Base-by-base conservation (phyloP, 768 basidiomycete species). In the Suillus clintonianus region DNA sequence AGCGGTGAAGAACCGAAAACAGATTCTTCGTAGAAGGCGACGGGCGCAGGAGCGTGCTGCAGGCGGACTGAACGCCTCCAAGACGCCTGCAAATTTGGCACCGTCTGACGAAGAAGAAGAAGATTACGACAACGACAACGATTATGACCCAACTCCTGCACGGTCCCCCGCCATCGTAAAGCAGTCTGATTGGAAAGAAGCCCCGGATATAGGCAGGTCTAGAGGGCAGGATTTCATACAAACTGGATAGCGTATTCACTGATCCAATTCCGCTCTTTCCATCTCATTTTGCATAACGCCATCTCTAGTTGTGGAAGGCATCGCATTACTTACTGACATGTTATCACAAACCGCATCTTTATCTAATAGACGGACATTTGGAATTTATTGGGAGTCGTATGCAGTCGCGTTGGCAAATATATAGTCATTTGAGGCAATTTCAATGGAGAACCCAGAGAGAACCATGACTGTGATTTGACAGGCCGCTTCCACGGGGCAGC, bases 1-100 rank as follows among this genome's bases (percentile, higher is more conserved):
- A 51, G 89, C 88, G 48, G 79, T 94, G 64, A 79, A 86, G 75
- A 87, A 82, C 67, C 78, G 94, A 65, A 93, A 92, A 80, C 90
- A 89, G 82, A 89, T 95, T 54, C 79, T 95, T 67, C 82, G 81
- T 70, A 78, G 91, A 59, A 78, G 92, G 59, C 79, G 88, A 68
- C 81, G 89, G 66, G 92, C 92, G 36, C 84, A 87, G 74, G 91
- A 92, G 77, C 78, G 90, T 19, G 85, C 85, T 0, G 84, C 84
- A 45, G 75, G 75, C 22, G 75, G 76, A 15, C 64, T 76, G 41
- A 69, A 67, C 11, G 19, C 39, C 57, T 65, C 64, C 45, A 77
- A 69, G 69, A 66, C 64, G 42, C 37, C 65, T 64, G 66, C 64
- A 43, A 69, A 67, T 62, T 53, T 53, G 5, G 30, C 65, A 0